Evolutionary conservation across 2,329 filamentous ascomycete genomes (phyloP), one percentile per base, ranked within the genome.

Genomic region (Curvularia hawaiiensis): DNA sequence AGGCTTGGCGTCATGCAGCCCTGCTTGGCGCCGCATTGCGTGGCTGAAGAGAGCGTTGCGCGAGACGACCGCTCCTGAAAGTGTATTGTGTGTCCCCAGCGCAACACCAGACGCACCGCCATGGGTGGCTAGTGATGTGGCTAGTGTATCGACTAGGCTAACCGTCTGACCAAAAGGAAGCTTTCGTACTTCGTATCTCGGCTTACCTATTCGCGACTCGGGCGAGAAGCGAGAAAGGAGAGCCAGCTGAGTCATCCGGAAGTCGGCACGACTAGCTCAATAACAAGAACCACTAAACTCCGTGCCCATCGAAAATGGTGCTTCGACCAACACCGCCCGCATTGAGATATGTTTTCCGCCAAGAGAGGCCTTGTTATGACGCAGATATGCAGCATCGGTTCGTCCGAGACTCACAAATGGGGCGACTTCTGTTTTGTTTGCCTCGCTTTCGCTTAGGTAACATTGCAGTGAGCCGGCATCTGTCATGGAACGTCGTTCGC

Each of bases 331-430:
- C 45, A 59, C 45, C 55, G 31, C 48, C 54, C 45, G 43, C 33
- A 50, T 44, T 14, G 38, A 51, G 44, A 51, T 22, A 22, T 44
- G 44, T 45, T 40, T 40, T 43, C 41, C n/a, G 56, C 59, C 59
- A 61, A 62, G 56, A 62, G 56, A 20, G 44, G 31, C 50, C 43
- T 45, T 41, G 28, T 54, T 62, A 60, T 55, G 57, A 52, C 47
- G 47, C 60, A 62, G 50, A 46, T 39, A 38, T 54, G 50, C 48
- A 54, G 46, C 16, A 24, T 51, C 35, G 53, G 53, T 48, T 47
- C 48, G 14, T 52, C 46, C 30, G 52, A 54, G 33, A 39, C 28
- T 26, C 41, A 24, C 33, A 26, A 22, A 50, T 49, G 50, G 46
- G 43, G 52, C 31, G 53, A 46, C 35, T 39, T 14, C 14, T 38